Evolutionary conservation across 2,329 filamentous ascomycete genomes (phyloP), one percentile per base, ranked within the genome.

Genomic region (Ilyonectria mors-panacis): DNA sequence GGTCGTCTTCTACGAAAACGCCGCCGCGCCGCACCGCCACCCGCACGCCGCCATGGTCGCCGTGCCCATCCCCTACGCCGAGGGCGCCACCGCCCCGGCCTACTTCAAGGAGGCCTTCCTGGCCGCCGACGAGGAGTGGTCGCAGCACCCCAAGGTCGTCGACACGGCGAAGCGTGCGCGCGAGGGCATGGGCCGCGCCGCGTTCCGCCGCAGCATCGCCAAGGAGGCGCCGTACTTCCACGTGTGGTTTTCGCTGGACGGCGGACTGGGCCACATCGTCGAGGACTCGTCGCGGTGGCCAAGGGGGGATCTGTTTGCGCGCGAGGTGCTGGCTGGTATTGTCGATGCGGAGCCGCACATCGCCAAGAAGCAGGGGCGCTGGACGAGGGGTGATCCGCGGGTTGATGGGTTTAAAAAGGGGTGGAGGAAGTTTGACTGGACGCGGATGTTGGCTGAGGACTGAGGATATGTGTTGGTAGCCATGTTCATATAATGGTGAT

Each of bases 191-290:
- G 96, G 95, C 0, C 93, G 93, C 76, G 81, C 88, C 59, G 95
- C 96, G 1, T 99, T 99, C 79, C 88, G 95, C 1, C 87, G 91
- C 63, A 92, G 88, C 21, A 85, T 99, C 67, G 94, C 93, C 13
- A 97, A 97, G 82, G 95, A 99, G 84, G 95, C 97, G 93, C 95
- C 97, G 0, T 99, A 99, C 80, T 99, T 99, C 76, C 96, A 99
- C 79, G 95, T 92, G 21, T 99, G 95, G 95, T 98, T 98, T 78
- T 89, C 90, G 59, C 84, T 99, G 1, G 95, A 99, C 77, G 96
- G 96, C 2, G 96, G 96, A 0, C 82, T 99, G 71, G 96, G 94
- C 0, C 96, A 99, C 79, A 86, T 99, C 9, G 93, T 99, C 0
- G 96, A 99, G 81, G 93, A 99, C 74, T 85, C 90, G 30, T 87